These are phyloP conservation scores for Ganoderma lucidum DNA, from an alignment of 1,284 basidiomycete species.

Conservation along the genomic window DNA sequence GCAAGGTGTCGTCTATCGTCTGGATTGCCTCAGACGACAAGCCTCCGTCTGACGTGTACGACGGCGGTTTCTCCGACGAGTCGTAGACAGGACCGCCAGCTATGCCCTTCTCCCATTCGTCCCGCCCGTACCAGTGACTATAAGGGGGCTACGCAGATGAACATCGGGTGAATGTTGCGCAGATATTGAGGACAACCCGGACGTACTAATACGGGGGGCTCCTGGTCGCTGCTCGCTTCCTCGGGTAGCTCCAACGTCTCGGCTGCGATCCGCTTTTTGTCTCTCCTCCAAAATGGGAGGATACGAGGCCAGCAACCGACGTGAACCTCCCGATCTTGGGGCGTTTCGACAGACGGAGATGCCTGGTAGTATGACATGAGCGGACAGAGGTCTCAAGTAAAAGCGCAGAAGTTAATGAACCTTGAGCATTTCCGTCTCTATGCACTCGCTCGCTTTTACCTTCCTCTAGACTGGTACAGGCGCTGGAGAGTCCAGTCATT, in stretches of 20 bases:
- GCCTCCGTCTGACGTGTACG: constrained; percentile 25
- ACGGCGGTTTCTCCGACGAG: constrained; percentile 31
- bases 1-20: constrained; percentile 64
- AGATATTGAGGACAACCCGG: neutral
- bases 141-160: neutral
- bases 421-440: neutral
- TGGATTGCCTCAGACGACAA: constrained; percentile 50
- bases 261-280: neutral
- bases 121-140: constrained; percentile 5
- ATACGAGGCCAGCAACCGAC: constrained; percentile 19
- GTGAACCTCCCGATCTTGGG: neutral
- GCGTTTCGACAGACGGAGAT: neutral
- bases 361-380: neutral
- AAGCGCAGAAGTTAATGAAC: neutral
- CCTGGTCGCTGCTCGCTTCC: neutral
- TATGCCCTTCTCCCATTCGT: constrained; percentile 1
- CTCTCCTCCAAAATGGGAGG: constrained; percentile 4
- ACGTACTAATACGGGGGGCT: neutral
- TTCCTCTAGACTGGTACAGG: neutral
- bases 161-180: neutral
- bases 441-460: constrained; percentile 1
- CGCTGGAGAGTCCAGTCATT: constrained; percentile 5
- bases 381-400: neutral
- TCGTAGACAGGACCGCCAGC: no score
- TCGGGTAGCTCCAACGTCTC: neutral